A percentile compares a stretch with the other conserved stretches of the same genome.
These are phyloP conservation scores for Xenoacremonium recifei DNA, from an alignment of 2,329 filamentous ascomycete species.

Conservation along the genomic window DNA sequence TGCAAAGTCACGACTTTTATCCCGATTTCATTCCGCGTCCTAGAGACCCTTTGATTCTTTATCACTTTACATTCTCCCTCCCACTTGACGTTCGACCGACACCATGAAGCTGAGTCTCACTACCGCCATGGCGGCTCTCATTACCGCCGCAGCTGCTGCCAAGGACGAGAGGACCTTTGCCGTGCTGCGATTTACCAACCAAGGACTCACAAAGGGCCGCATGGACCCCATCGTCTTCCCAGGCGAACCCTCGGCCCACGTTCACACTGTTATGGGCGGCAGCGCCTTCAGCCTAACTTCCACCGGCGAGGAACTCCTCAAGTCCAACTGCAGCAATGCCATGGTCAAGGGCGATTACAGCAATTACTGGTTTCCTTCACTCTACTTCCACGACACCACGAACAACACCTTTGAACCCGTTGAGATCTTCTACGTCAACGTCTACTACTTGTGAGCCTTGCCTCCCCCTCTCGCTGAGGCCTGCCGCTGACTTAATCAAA, in stretches of 20 bases:
- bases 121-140: constrained; percentile 36
- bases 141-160: constrained; percentile 36
- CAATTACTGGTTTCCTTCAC: constrained; percentile 74
- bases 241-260: constrained; percentile 57
- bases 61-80: constrained; percentile 2
- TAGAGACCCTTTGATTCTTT: constrained; percentile 16
- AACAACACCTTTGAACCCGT: constrained; percentile 65
- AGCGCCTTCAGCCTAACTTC: constrained; percentile 64
- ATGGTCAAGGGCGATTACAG: constrained; percentile 66
- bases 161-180: constrained; percentile 57
- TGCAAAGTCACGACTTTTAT: not conserved
- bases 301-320: constrained; percentile 56
- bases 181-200: constrained; percentile 69
- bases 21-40: constrained; percentile 18
- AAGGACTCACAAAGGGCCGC: constrained; percentile 59
- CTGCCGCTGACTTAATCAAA: constrained; percentile 19
- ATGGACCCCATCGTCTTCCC: constrained; percentile 68
- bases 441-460: constrained; percentile 67
- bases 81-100: constrained; percentile 7
- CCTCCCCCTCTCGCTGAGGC: not conserved
- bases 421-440: constrained; percentile 68
- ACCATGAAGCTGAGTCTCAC: constrained; percentile 36
- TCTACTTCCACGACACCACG: constrained; percentile 66
- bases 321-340: constrained; percentile 70
- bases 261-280: constrained; percentile 70